Conservation (phyloP, 257 asterid genomes). For the Rhazya stricta region DNA sequence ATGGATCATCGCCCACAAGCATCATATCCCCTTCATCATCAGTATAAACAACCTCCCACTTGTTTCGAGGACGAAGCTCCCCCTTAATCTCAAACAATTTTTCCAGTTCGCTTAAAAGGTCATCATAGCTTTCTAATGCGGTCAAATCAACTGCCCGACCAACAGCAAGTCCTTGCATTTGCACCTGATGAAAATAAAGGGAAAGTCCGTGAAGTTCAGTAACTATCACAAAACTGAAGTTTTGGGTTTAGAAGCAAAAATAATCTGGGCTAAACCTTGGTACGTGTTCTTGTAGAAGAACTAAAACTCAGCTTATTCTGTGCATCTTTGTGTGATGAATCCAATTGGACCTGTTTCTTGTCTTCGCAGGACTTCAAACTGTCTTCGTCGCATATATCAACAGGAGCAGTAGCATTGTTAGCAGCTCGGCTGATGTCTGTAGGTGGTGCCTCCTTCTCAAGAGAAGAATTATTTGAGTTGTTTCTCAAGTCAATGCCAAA, state of each 20-base stretch:
- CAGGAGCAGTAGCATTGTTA: neutral
- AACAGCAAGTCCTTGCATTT: conserved; percentile 76
- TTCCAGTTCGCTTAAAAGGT: conserved; percentile 58
- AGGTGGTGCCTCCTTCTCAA: conserved; percentile 26
- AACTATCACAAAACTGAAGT: neutral
- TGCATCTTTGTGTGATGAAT: conserved; percentile 32
- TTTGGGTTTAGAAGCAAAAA: neutral
- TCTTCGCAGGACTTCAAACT: conserved; percentile 32
- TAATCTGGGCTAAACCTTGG: conserved; percentile 42
- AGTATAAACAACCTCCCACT: conserved; percentile 66
- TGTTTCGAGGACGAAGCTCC: conserved; percentile 57
- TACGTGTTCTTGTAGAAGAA: conserved; percentile 62
- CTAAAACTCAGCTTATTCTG: conserved; percentile 29
- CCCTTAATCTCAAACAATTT: conserved; percentile 59
- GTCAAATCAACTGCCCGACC: conserved; percentile 81
- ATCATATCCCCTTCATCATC: conserved; percentile 79
- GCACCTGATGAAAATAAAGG: conserved; percentile 43
- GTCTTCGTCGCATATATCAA: conserved; percentile 22
- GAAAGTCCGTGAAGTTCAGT: neutral
- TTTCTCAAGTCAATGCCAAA: conserved; percentile 74
- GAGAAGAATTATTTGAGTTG: conserved; percentile 27
- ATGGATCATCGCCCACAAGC: conserved; percentile 87
- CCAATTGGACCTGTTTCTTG: conserved; percentile 29
- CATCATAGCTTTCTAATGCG: conserved; percentile 49
- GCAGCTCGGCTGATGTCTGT: conserved; percentile 18